Conservation (phyloP, 2,329 filamentous ascomycete species). For the Sphaerulina musiva region DNA sequence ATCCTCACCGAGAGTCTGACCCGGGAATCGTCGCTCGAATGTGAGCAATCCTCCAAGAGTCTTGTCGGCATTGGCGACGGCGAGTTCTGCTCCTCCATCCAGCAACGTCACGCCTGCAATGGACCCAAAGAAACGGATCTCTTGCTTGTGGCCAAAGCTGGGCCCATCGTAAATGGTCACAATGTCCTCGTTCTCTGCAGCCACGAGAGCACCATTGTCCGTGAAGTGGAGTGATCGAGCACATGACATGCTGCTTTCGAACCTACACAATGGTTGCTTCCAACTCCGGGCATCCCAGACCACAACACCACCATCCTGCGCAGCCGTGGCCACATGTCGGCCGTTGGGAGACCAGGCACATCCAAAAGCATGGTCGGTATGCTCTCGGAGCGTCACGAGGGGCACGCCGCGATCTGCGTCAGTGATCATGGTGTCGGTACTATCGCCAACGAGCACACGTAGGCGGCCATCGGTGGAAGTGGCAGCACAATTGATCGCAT, state of each 20-base stretch:
- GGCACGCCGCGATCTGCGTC: slow-evolving; percentile 57
- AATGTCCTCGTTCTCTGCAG: slow-evolving; percentile 69
- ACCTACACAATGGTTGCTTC: slow-evolving; percentile 49
- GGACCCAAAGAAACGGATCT: slow-evolving; percentile 69
- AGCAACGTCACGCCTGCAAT: slow-evolving; percentile 63
- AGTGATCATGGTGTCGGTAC: slow-evolving; percentile 57
- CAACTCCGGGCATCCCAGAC: slow-evolving; percentile 72
- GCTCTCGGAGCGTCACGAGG: slow-evolving; percentile 49
- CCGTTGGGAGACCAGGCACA: slow-evolving; percentile 76
- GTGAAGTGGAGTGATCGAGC: slow-evolving; percentile 66
- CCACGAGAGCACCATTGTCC: slow-evolving; percentile 62
- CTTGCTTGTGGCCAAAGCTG: slow-evolving; percentile 52
- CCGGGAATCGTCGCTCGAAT: slow-evolving; percentile 13
- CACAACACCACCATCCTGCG: slow-evolving; percentile 65
- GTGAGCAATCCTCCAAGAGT: slow-evolving; percentile 21
- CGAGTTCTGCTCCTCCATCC: slow-evolving; percentile 61
- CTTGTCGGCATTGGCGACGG: slow-evolving; percentile 52
- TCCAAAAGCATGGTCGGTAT: slow-evolving; percentile 65
- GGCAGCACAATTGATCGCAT: slow-evolving; percentile 66
- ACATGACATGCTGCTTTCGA: slow-evolving; percentile 61
- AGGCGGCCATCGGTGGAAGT: slow-evolving; percentile 65
- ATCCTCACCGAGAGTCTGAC: not conserved
- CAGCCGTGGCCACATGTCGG: slow-evolving; percentile 67
- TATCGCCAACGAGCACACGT: slow-evolving; percentile 67
- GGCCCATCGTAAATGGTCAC: slow-evolving; percentile 48